Evolutionary conservation across 2,329 filamentous ascomycete genomes (phyloP), one percentile per base, ranked within the genome.

Genomic region (Cytospora leucostoma): DNA sequence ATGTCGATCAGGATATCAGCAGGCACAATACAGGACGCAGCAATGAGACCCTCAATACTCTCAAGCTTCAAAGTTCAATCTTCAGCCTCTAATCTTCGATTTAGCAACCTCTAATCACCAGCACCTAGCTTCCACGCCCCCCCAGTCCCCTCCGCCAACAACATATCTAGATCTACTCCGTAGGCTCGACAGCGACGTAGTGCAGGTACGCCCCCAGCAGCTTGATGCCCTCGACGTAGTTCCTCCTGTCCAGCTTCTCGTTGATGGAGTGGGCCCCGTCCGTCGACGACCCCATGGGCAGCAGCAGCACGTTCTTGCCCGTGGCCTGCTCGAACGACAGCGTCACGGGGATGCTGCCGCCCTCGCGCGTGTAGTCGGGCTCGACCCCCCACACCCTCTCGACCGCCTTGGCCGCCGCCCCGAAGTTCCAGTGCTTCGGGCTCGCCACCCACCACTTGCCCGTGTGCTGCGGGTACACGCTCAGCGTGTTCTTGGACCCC

Each of bases 381-480:
- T 93, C 84, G 61, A 97, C 90, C 60, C 91, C 91, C 86, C 93
- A 99, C 44, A 99, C 95, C 68, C 92, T 87, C 82, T 98, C 90
- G 38, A 95, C 93, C n/a, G 95, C 95, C 84, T 97, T 98, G 73
- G 89, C 87, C 15, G 95, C 95, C 33, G 94, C 94, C 35, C 88
- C 86, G 80, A 98, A 99, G 84, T 99, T 99, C 93, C 95, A 98
- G 84, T 99, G 94, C 80, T 96, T 95, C 35, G 95, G 94, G 74
- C 90, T 93, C 54, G 96, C 93, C 55, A 96, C 93, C 95, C 95
- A 99, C 95, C 95, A 99, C 80, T 97, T 97, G 70, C 95, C 95
- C 65, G 88, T 89, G 81, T 99, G 95, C 78, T 94, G 88, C 64
- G 93, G 83, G 74, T 83, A 88, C 59, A 93, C 88, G 71, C 91